Evolutionary conservation across 129 eudicot genomes (phyloP).

Genomic region (Dittrichia graveolens): DNA sequence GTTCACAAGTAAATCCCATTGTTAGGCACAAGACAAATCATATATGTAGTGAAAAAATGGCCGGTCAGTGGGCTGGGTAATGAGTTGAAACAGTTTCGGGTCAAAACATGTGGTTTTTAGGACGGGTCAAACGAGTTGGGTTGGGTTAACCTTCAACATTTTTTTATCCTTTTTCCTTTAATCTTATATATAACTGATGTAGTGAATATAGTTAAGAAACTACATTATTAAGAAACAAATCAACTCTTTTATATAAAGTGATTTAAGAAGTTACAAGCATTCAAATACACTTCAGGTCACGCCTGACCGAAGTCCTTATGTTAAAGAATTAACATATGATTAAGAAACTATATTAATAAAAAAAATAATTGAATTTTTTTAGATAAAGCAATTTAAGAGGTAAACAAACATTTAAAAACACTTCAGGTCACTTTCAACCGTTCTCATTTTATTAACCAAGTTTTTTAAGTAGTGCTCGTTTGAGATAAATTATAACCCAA

Average conservation of each 20-base stretch:
- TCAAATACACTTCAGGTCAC: not conserved
- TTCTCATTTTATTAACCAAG: no score
- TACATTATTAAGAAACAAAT: not conserved
- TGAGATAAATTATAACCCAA: no score
- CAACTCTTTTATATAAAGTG: not conserved
- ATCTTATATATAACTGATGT: not conserved
- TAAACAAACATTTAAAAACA: no score
- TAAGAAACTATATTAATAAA: no score
- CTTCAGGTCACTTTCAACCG: no score
- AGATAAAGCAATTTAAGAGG: no score
- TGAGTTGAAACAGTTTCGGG: not conserved
- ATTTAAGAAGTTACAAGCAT: not conserved
- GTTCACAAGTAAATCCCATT: conserved; percentile 10
- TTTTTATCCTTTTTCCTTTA: not conserved
- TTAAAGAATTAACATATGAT: no score
- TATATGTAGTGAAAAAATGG: not conserved
- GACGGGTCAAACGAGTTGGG: not conserved
- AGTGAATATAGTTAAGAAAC: not conserved
- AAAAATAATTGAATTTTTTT: no score
- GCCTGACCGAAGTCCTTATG: no score
- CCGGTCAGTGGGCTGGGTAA: no score
- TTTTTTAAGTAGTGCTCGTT: no score
- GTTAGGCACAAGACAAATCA: not conserved
- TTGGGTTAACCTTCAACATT: no score
- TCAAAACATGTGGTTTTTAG: not conserved